Percentiles rank a stretch among this genome's conserved stretches.
These are phyloP conservation scores for Coemansia sp. DNA, from an alignment of 192 early-diverging fungal genomes.

Conservation along the genomic window DNA sequence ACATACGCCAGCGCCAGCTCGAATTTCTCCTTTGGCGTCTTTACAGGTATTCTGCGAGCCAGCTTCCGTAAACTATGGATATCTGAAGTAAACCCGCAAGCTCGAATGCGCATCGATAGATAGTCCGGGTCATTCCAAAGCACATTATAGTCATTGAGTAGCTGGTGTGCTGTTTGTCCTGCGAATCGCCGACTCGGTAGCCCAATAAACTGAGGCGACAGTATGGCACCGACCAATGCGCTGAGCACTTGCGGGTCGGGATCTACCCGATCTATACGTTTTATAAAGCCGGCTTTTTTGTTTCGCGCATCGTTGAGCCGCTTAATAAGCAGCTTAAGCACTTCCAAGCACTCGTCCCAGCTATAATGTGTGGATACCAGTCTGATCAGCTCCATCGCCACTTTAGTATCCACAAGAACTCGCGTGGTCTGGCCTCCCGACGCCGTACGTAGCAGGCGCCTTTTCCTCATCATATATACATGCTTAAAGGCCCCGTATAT, in stretches of 20 bases:
- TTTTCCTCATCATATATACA: constrained; percentile 6
- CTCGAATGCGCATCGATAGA: constrained; percentile 15
- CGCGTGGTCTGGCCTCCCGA: constrained; percentile 4
- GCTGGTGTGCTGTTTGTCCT: constrained; percentile 36
- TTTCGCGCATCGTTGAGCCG: constrained; percentile 6
- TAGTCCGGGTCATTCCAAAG: background rate
- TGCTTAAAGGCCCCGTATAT: constrained; percentile 12
- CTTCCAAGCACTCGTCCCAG: constrained; percentile 31
- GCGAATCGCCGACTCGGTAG: constrained; percentile 35
- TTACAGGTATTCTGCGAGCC: background rate
- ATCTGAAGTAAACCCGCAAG: constrained; percentile 31
- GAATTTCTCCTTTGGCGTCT: background rate
- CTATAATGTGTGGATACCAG: constrained; percentile 9
- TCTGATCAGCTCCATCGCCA: constrained; percentile 9
- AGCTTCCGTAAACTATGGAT: constrained; percentile 1
- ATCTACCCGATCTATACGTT: background rate
- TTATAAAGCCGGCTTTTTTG: background rate
- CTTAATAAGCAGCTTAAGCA: constrained; percentile 29
- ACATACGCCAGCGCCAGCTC: constrained; percentile 34
- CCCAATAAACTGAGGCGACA: constrained; percentile 18
- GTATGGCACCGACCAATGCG: constrained; percentile 10
- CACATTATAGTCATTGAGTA: constrained; percentile 26
- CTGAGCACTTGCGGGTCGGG: constrained; percentile 1
- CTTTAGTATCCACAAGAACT: constrained; percentile 22
- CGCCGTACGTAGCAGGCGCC: constrained; percentile 2